Evolutionary conservation across 352 stramenopile species (phyloP), one percentile per base, ranked within the genome.

Genomic region (Phytophthora agathidicida): DNA sequence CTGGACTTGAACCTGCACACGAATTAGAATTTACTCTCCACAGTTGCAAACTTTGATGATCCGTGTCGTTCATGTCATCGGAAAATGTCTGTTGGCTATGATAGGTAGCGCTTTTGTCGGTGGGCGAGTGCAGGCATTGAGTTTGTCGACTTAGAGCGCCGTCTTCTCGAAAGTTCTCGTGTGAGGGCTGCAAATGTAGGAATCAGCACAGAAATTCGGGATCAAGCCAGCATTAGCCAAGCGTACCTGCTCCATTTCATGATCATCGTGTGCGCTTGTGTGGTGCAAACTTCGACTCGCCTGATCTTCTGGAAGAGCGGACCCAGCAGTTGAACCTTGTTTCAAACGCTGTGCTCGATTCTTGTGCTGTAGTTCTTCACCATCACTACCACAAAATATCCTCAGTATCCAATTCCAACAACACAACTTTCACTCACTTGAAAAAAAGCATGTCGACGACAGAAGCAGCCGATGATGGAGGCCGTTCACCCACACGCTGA

Each of bases 391-490:
- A 9, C 19, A 19, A 51, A 26, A 20, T 20, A 13, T 43, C 20
- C 7, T 57, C 10, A 59, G 22, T 27, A 44, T 7, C 41, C 16
- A 45, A 16, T 26, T 10, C 43, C 11, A 16, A 36, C 19, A 6
- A 22, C 32, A 31, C 19, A 2, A 24, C 28, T n/a, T 22, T 38
- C 41, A 62, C 65, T 44, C 35, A 83, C 73, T 83, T 80, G 51
- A 83, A 78, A 60, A 78, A 59, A 1, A 69, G 55, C 42, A 77
- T 39, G 16, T 71, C 55, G 17, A 63, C 35, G 11, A 52, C 52
- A 48, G 69, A 69, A 35, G 71, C 59, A 26, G 73, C 53, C 8
- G 61, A 72, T 5, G 61, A 67, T n/a, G 55, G 64, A 6, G 53
- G 42, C 28, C 51, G 35, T 22, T 67, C 38, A 1, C 30, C 27